Percentiles rank a stretch among this genome's conserved stretches.
Conservation (phyloP, 2,329 filamentous ascomycete genomes). For the Colletotrichum lindemuthianum region DNA sequence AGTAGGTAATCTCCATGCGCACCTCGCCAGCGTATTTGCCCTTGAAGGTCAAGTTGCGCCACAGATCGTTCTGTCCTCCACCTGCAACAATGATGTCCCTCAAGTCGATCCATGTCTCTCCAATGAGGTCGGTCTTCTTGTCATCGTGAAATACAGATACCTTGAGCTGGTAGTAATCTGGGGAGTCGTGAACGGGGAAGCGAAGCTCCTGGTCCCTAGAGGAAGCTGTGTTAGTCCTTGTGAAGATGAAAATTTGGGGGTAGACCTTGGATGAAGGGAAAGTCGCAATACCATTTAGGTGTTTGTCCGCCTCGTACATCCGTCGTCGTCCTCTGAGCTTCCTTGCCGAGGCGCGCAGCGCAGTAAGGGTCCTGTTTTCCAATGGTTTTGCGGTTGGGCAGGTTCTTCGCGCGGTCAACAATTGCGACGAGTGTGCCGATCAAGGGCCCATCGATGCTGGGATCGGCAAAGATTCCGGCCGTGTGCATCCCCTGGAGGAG, state of each 20-base stretch:
- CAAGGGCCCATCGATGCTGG: constrained; percentile 89
- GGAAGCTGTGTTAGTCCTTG: constrained; percentile 7
- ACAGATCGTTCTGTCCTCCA: constrained; percentile 92
- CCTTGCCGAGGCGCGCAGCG: constrained; percentile 91
- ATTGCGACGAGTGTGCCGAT: constrained; percentile 94
- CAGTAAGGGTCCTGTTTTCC: constrained; percentile 99
- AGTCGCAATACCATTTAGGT: constrained; percentile 80
- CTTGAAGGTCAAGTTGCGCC: constrained; percentile 87
- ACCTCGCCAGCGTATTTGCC: constrained; percentile 97
- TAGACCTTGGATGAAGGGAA: not conserved
- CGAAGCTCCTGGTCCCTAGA: constrained; percentile 95
- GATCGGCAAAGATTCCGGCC: constrained; percentile 92
- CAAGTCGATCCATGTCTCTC: constrained; percentile 90
- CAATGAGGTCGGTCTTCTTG: constrained; percentile 96
- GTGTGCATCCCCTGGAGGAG: constrained; percentile 77
- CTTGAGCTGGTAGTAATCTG: constrained; percentile 96
- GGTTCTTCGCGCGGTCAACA: constrained; percentile 94
- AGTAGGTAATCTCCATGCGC: constrained; percentile 94
- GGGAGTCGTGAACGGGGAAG: constrained; percentile 94
- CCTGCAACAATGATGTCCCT: constrained; percentile 83
- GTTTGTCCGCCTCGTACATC: constrained; percentile 96
- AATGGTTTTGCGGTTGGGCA: constrained; percentile 96
- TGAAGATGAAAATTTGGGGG: not conserved
- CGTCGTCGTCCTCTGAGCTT: constrained; percentile 96
- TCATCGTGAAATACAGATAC: constrained; percentile 98